Percentiles rank a stretch among this genome's conserved stretches.
These are phyloP conservation scores for Arabis alpina DNA, from an alignment of 345 rosid genomes.

Conservation along the genomic window DNA sequence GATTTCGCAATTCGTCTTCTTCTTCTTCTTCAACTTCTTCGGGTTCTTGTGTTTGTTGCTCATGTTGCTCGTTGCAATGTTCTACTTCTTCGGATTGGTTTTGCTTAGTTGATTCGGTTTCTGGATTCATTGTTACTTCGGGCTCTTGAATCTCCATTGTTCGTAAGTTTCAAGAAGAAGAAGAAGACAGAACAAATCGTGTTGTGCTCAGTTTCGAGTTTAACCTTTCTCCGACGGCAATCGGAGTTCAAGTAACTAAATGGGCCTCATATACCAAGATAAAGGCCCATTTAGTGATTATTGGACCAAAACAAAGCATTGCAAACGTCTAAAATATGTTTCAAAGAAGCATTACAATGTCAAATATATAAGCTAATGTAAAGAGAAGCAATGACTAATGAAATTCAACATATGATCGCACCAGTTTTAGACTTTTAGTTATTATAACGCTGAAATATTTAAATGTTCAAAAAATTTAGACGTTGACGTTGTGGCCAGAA, in stretches of 20 bases:
- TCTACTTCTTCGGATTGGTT: slow-evolving; percentile 22
- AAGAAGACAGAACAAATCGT: slow-evolving; percentile 1
- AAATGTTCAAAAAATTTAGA: too few relatives aligned
- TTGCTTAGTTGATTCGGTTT: slow-evolving; percentile 19
- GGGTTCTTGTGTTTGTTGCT: slow-evolving; percentile 11
- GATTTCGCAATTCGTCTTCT: slow-evolving; percentile 57
- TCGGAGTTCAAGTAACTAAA: background rate
- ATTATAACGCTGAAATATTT: too few relatives aligned
- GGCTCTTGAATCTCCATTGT: slow-evolving; percentile 39
- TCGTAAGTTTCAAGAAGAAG: too few relatives aligned
- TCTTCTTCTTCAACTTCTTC: slow-evolving; percentile 46
- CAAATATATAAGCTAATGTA: too few relatives aligned
- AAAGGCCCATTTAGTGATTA: slow-evolving; percentile 20
- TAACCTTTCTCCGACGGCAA: slow-evolving; percentile 27
- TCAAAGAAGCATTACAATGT: too few relatives aligned
- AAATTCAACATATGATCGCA: too few relatives aligned
- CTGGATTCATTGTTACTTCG: slow-evolving; percentile 25
- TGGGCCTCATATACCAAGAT: slow-evolving; percentile 4
- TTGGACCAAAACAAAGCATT: too few relatives aligned
- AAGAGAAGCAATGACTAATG: too few relatives aligned
- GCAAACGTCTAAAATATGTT: too few relatives aligned
- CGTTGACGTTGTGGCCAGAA: too few relatives aligned
- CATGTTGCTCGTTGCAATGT: slow-evolving; percentile 26
- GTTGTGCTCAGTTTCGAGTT: slow-evolving; percentile 14
- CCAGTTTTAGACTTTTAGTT: too few relatives aligned